Conservation (phyloP, 1,139 yeast species). For the Scheffersomyces segobiensis region DNA sequence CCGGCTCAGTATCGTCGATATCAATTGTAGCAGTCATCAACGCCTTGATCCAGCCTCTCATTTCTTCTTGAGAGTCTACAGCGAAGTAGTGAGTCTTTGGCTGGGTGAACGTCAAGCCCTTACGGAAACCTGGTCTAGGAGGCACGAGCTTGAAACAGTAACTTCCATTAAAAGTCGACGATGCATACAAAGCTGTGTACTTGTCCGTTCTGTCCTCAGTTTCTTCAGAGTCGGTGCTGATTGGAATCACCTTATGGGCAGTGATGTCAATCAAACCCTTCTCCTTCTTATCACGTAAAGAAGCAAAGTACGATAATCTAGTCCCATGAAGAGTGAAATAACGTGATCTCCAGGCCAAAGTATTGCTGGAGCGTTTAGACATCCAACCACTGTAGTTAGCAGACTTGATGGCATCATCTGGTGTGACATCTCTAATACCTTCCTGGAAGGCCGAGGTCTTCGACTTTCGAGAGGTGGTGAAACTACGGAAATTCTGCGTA, state of each 20-base stretch:
- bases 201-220: conserved; percentile 69
- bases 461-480: conserved; percentile 52
- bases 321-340: conserved; percentile 92
- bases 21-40: conserved; percentile 95
- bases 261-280: conserved; percentile 94
- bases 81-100: conserved; percentile 96
- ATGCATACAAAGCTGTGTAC: conserved; percentile 82
- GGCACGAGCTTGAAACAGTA: conserved; percentile 92
- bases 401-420: conserved; percentile 73
- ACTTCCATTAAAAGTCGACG: conserved; percentile 89
- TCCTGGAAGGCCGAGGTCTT: conserved; percentile 91
- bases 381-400: conserved; percentile 92
- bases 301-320: conserved; percentile 80
- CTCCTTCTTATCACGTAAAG: conserved; percentile 79
- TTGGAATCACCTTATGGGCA: conserved; percentile 82
- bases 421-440: conserved; percentile 77
- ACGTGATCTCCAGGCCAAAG: conserved; percentile 90
- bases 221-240: conserved; percentile 51
- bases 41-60: conserved; percentile 95
- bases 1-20: conserved; percentile 89
- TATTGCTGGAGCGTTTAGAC: conserved; percentile 82
- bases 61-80: conserved; percentile 85
- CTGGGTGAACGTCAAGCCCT: conserved; percentile 93
- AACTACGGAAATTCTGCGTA: conserved; percentile 44
- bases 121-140: conserved; percentile 96